Evolutionary conservation across 2,329 filamentous ascomycete genomes (phyloP).

Genomic region (Chalaropsis ovoidea): DNA sequence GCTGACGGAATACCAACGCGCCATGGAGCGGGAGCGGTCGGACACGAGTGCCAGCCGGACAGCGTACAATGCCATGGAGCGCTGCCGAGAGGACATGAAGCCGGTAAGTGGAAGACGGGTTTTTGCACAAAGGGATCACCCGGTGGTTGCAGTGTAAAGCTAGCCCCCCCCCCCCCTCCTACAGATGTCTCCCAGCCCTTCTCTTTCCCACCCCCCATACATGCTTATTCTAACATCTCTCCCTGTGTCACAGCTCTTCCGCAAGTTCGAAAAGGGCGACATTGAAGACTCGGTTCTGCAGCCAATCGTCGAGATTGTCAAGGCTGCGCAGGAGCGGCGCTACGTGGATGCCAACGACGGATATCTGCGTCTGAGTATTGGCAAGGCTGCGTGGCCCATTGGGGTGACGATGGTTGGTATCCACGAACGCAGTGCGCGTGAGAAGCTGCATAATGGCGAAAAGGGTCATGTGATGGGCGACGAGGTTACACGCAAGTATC

Average conservation of each 20-base stretch:
- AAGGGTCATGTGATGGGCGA: slow-evolving; percentile 96
- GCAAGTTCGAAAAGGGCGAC: slow-evolving; percentile 72
- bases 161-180: neutral
- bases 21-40: slow-evolving; percentile 55
- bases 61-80: slow-evolving; percentile 74
- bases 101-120: slow-evolving; percentile 43
- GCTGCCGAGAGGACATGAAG: slow-evolving; percentile 76
- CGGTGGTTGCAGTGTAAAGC: neutral
- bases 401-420: slow-evolving; percentile 99
- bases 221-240: slow-evolving; percentile 21
- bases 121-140: neutral
- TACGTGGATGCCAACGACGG: slow-evolving; percentile 97
- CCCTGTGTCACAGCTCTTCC: slow-evolving; percentile 52
- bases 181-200: neutral
- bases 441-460: slow-evolving; percentile 82
- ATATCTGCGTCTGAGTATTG: slow-evolving; percentile 84
- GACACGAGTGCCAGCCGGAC: slow-evolving; percentile 69
- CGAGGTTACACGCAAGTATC: slow-evolving; percentile 85
- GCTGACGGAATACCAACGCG: slow-evolving; percentile 74
- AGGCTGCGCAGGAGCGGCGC: slow-evolving; percentile 75
- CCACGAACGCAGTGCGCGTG: slow-evolving; percentile 87
- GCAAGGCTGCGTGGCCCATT: slow-evolving; percentile 96
- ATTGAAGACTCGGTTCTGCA: slow-evolving; percentile 68
- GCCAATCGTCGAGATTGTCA: slow-evolving; percentile 82
- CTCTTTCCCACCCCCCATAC: slow-evolving; percentile 3